Base-by-base conservation (phyloP, 1,139 yeast genomes). In the Magnusiomyces tetraspermus region DNA sequence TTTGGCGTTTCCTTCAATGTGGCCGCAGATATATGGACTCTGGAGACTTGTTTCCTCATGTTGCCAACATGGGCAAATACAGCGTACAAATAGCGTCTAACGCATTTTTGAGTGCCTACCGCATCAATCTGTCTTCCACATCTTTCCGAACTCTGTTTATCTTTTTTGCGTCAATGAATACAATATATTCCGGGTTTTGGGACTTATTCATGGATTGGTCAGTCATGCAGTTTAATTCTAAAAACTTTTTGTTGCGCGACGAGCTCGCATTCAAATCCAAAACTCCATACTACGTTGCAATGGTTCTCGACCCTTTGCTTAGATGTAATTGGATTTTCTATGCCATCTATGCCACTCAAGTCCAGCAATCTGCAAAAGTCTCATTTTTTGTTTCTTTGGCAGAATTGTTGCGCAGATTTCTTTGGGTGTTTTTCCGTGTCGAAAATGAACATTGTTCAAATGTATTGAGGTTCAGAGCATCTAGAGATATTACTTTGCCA, bases 181-280 rank as follows among this genome's bases (percentile, higher is more conserved):
- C 97, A 0, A 54, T 83, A 0, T 79, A 78, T 63, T 76, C 89
- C 28, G 69, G 86, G 0, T 60, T 82, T 13, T 92, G 98, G 98
- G 98, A 92, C 69, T 70, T 94, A 11, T 73, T 88, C 38, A 88
- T 92, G 96, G 98, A 92, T 72, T 94, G 96, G 90, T 89, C 97
- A 1, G 72, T 92, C 60, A 72, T 85, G 55, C 96, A 89, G 66
- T 95, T 87, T 64, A 77, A 76, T 10, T 78, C 89, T 5, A 75
- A 76, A 59, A 71, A 85, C 63, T 71, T 71, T 55, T 69, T 82
- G 48, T 73, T 92, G 53, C 76, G 97, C 59, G 83, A 86, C 60
- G 83, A 86, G 61, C 72, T 90, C 49, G 81, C 82, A 50, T 84
- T 74, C 64, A 76, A 77, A 37, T 69, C 69, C 15, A 81, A 85